Evolutionary conservation across 2,329 filamentous ascomycete genomes (phyloP), one percentile per base, ranked within the genome.

Genomic region (Delphinella strobiligena): DNA sequence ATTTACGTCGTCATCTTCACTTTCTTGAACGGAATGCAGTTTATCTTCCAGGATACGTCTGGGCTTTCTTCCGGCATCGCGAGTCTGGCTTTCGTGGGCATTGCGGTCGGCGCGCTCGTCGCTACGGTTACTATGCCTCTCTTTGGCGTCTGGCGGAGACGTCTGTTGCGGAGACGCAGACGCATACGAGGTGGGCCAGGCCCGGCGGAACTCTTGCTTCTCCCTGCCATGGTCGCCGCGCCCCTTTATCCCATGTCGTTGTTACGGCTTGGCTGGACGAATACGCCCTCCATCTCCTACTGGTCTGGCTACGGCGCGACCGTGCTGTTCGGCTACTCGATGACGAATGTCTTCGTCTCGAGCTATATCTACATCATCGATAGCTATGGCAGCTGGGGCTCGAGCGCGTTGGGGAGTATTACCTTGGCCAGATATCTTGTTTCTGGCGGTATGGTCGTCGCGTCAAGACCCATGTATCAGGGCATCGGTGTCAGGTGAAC

Each of bases 1-100:
- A 50, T 71, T 2, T 74, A 74, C 41, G 65, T 70, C 11, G 58
- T 72, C 0, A 53, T 72, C 0, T 74, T 72, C 49, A 67, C 67
- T 0, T 69, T 72, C 37, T 58, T 74, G 3, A 61, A 65, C 2
- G 69, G 69, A 1, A 70, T 66, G 49, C 60, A 63, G 0, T 63
- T 58, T 27, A 64, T 74, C 27, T 73, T 69, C 37, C 54, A 58
- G 10, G 36, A 53, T 3, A 61, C 55, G 0, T 69, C 69, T 30
- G 51, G 49, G 12, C 61, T 67, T 31, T 47, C 47, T 0, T 54
- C 59, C 4, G 63, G 66, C 1, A 50, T 67, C 0, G 54, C 58
- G 15, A 62, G 61, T 36, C 50, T 65, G 15, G 56, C 61, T 19
- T 70, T 66, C 48, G 49, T 66, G 12, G 57, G 61, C 37, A 61